A percentile compares a stretch with the other conserved stretches of the same genome.
phyloP scores from a whole-genome alignment of 2,329 filamentous ascomycete species.

The Aspergillaceae sp. region DNA sequence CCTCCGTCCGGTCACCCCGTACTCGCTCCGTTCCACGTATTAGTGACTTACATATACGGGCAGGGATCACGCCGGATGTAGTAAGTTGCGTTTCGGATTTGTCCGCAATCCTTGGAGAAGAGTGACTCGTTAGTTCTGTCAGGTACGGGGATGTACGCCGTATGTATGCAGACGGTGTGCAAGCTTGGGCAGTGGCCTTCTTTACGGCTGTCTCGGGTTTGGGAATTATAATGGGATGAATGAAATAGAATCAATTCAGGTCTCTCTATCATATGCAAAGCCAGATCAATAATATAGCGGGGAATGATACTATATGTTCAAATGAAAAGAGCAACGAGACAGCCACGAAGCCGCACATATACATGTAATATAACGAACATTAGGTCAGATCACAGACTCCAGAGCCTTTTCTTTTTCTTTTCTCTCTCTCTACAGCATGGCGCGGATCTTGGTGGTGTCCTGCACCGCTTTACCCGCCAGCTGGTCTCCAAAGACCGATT shows the following conservation, averaged over 20 bases:
- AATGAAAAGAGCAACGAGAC: neutral
- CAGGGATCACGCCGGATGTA: neutral
- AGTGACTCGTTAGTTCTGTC: too few relatives aligned
- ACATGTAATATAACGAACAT: neutral
- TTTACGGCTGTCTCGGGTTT: too few relatives aligned
- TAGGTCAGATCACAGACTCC: neutral
- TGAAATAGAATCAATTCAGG: neutral
- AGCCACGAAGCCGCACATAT: neutral
- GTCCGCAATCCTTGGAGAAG: neutral
- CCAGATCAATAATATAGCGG: neutral
- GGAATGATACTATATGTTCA: neutral
- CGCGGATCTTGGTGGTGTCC: slow-evolving; percentile 25
- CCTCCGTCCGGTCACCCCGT: neutral
- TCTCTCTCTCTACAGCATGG: slow-evolving; percentile 19
- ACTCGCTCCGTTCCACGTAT: neutral
- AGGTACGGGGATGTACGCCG: too few relatives aligned
- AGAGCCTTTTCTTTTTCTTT: neutral
- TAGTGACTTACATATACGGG: neutral
- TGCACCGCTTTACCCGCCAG: slow-evolving; percentile 22
- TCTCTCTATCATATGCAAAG: neutral
- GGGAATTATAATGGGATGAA: too few relatives aligned
- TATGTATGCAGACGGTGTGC: too few relatives aligned
- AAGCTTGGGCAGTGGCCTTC: too few relatives aligned
- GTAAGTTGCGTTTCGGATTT: neutral
- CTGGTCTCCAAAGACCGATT: slow-evolving; percentile 57